Conservation (phyloP, 805 yeast species). For the Myxozyma geophila region DNA sequence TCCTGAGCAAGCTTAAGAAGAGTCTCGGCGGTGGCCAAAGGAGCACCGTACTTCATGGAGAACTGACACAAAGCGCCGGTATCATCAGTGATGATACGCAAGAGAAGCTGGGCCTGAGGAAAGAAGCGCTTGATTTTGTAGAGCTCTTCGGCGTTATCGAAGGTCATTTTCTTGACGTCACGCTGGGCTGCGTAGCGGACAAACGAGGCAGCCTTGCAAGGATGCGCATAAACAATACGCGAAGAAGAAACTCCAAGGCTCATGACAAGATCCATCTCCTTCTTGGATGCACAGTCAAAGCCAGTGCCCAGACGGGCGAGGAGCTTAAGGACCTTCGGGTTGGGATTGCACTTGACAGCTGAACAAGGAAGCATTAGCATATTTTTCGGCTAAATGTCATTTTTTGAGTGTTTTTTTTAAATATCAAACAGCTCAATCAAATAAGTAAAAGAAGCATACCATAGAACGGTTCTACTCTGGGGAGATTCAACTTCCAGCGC, state of each 20-base stretch:
- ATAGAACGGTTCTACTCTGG: conserved; percentile 82
- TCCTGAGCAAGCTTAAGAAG: conserved; percentile 66
- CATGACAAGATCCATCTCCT: conserved; percentile 74
- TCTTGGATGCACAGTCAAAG: conserved; percentile 92
- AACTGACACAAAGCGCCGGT: conserved; percentile 82
- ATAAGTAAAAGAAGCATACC: conserved; percentile 13
- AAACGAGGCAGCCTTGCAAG: conserved; percentile 87
- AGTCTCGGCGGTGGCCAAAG: conserved; percentile 55
- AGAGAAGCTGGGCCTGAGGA: conserved; percentile 69
- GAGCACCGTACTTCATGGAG: conserved; percentile 88
- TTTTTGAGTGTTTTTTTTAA: too few relatives aligned
- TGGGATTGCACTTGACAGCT: conserved; percentile 93
- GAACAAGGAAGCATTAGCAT: background rate
- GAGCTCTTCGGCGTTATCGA: conserved; percentile 86
- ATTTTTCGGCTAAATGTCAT: background rate
- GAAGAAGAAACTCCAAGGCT: conserved; percentile 64
- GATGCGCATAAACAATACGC: conserved; percentile 87
- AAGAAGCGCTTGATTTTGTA: conserved; percentile 69
- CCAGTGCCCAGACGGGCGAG: conserved; percentile 69
- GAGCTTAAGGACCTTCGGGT: conserved; percentile 58
- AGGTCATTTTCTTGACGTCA: conserved; percentile 75
- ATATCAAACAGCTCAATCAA: background rate
- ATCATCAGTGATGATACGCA: conserved; percentile 90
- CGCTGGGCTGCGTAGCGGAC: conserved; percentile 67
- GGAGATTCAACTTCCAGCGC: conserved; percentile 69